Percentiles rank a stretch among this genome's conserved stretches.
Conservation (phyloP, 768 basidiomycete genomes). For the Tylopilus plumbeoviolaceoides region DNA sequence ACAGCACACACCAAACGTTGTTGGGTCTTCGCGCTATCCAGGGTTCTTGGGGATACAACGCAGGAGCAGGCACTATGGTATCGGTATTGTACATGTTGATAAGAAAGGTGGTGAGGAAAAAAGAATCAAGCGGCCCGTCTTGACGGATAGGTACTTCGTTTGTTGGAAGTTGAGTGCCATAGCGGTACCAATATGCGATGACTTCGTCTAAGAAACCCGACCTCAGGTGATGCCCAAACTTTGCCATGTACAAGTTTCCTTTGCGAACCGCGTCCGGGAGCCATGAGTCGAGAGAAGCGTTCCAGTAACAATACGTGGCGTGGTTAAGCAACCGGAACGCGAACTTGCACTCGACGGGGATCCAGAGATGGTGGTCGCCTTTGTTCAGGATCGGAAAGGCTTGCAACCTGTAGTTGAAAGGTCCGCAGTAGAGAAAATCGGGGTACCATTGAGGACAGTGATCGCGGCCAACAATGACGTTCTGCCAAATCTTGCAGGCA, state of each 20-base stretch:
- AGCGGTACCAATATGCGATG: background rate
- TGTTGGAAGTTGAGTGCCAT: background rate
- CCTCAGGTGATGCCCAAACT: background rate
- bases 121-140: background rate
- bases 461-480: background rate
- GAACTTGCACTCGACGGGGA: background rate
- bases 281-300: background rate
- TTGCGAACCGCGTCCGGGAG: background rate
- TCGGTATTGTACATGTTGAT: background rate
- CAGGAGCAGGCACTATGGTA: background rate
- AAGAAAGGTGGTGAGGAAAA: background rate
- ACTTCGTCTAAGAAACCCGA: background rate
- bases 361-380: background rate
- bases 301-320: background rate
- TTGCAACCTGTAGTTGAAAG: background rate
- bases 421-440: background rate
- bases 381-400: background rate
- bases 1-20: background rate
- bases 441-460: background rate
- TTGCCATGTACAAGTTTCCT: rapidly evolving
- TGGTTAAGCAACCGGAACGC: background rate
- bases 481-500: background rate
- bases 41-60: background rate
- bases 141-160: background rate
- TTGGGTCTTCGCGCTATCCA: background rate